A percentile compares a stretch with the other conserved stretches of the same genome.
Conservation (phyloP, 1,139 yeast species). For the Debaryomyces subglobosus region DNA sequence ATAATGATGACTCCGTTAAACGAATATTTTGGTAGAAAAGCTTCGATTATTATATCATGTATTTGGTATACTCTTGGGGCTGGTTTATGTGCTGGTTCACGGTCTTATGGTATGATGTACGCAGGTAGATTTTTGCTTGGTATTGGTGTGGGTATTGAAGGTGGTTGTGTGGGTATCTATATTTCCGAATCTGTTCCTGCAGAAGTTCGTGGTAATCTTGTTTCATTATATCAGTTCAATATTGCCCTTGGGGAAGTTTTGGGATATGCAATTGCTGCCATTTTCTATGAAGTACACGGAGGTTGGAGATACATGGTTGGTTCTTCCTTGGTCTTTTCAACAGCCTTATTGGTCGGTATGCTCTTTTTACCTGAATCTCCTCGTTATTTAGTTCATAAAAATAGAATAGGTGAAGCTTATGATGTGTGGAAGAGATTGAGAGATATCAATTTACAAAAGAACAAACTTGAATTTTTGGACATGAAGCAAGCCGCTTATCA, state of each 20-base stretch:
- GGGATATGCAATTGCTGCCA: constrained; percentile 60
- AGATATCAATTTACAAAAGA: constrained; percentile 39
- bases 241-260: constrained; percentile 62
- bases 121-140: constrained; percentile 62
- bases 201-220: constrained; percentile 57
- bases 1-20: constrained; percentile 51
- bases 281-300: constrained; percentile 52
- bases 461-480: constrained; percentile 55
- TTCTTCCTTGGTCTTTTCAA: constrained; percentile 59
- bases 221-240: constrained; percentile 58
- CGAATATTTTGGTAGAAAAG: constrained; percentile 56
- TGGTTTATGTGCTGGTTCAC: constrained; percentile 54
- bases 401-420: constrained; percentile 53
- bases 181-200: constrained; percentile 64
- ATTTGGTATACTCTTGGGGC: constrained; percentile 60
- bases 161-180: constrained; percentile 62
- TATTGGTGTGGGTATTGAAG: constrained; percentile 61
- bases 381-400: constrained; percentile 54
- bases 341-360: constrained; percentile 49
- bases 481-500: constrained; percentile 36
- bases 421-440: constrained; percentile 59
- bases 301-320: constrained; percentile 68
- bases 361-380: constrained; percentile 55
- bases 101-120: constrained; percentile 44
- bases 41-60: constrained; percentile 55